Base-by-base conservation (phyloP, 1,139 yeast genomes). In the Candida glucosophila region DNA sequence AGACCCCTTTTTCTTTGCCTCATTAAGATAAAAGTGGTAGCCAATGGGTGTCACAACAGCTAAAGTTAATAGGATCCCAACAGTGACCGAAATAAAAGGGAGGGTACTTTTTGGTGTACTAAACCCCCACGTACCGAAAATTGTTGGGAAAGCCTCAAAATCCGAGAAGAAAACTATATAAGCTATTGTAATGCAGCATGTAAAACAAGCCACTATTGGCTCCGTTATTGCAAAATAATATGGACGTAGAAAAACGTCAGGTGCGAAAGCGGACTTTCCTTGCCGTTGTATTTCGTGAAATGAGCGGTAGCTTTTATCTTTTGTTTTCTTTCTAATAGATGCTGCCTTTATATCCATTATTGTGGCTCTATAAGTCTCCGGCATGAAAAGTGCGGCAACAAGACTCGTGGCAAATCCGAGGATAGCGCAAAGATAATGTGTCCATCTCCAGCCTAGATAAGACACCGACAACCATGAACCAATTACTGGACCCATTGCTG, bases 381-480 rank as follows among this genome's bases (percentile, higher is more conserved):
- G 27, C 27, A 25, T 25, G 13, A 27, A 23, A 6, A 27, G 11
- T 6, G 19, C 13, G 12, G 19, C 10, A 4, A 14, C 18, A 7
- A 21, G 12, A 6, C 22, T 14, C 13, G 21, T n/a, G 13, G 17
- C 12, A 21, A 27, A 27, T 3, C 30, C 30, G 9, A 22, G 4
- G 6, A 25, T 20, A 9, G 27, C 27, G 7, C 20, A 19, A 17
- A 17, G 12, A 29, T 23, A 27, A 19, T 26, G 15, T 2, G 27
- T 17, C 33, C 33, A 30, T 25, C 33, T 30, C 29, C 31, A 28
- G n/a, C 29, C 28, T 12, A 23, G n/a, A 5, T 22, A 6, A 5
- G 25, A 19, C 10, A 18, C 29, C 7, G 25, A 10, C 6, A 30
- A 10, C 12, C 20, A 29, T 15, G 32, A 23, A 8, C 33, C 32